Evolutionary conservation across 192 early-diverging fungal genomes (phyloP), one percentile per base, ranked within the genome.

Genomic region (Spizellomyces punctatus): DNA sequence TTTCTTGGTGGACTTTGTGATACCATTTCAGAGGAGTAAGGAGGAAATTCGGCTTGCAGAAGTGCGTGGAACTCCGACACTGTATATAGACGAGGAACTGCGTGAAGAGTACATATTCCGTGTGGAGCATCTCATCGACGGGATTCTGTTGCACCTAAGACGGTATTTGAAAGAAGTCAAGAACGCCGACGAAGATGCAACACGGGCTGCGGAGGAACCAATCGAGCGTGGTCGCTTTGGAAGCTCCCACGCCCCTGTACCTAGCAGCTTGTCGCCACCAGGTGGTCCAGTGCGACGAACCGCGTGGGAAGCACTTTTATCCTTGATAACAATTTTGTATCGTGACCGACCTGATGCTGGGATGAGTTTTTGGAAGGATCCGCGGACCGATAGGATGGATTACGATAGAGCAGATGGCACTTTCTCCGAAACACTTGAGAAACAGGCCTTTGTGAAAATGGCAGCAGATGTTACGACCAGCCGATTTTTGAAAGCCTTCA

Each of bases 321-420:
- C 80, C 8, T 77, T 94, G 22, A 81, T 98, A 8, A 86, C 90
- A 6, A 76, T 86, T 16, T 76, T 96, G 8, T 97, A 91, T 81
- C 74, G 84, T 8, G 86, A 92, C 58, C 84, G 89, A 9, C 88
- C 90, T 10, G 92, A 98, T 63, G 84, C 85, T 14, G 83, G 77
- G 1, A 36, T 77, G 5, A 22, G 46, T 5, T 86, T 72, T 46
- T 85, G 83, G 85, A 84, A 73, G 6, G 77, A 81, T 43, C 60
- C 58, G 8, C 50, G 46, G 50, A 44, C 22, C 10, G 71, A 72
- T 44, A 36, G 27, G 27, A 36, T 36, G 27, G 27, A 36, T 36
- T 36, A 36, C 27, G 27, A 36, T 0, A 36, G 27, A 36, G 3
- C 27, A 36, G 27, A 36, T 36, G 27, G 27, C 27, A 60, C n/a